Percentiles rank a stretch among this genome's conserved stretches.
phyloP scores from a whole-genome alignment of 176 grass and related monocot species.

The Urochloa ruziziensis region DNA sequence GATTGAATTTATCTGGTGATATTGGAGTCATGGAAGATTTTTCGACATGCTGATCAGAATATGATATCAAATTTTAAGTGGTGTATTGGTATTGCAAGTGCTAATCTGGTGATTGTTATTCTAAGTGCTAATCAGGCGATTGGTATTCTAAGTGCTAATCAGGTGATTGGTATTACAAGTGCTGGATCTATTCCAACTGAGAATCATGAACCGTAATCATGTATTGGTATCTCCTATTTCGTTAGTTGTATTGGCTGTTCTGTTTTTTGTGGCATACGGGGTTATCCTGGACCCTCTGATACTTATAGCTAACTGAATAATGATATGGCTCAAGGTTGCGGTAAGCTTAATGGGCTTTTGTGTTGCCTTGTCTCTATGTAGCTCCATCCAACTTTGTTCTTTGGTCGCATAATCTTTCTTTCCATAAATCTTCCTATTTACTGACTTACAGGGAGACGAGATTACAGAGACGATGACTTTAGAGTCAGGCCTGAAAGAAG shows the following conservation, averaged over 20 bases:
- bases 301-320: slow-evolving; percentile 61
- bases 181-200: slow-evolving; percentile 36
- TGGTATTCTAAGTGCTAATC: slow-evolving; percentile 30
- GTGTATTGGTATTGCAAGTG: slow-evolving; percentile 31
- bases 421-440: slow-evolving; percentile 6
- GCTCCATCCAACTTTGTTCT: slow-evolving; percentile 14
- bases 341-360: slow-evolving; percentile 63
- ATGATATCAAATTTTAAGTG: slow-evolving; percentile 25
- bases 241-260: slow-evolving; percentile 54
- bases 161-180: slow-evolving; percentile 45
- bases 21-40: slow-evolving; percentile 28
- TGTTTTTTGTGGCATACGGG: slow-evolving; percentile 47
- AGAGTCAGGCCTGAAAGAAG: slow-evolving; percentile 77
- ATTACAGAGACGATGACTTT: slow-evolving; percentile 61
- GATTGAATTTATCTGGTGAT: slow-evolving; percentile 29
- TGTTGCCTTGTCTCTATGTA: slow-evolving; percentile 41
- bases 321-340: slow-evolving; percentile 58
- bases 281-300: slow-evolving; percentile 53
- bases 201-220: slow-evolving; percentile 42
- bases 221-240: slow-evolving; percentile 42
- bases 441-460: slow-evolving; percentile 52
- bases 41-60: slow-evolving; percentile 21
- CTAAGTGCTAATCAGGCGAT: slow-evolving; percentile 39
- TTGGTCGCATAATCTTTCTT: background rate
- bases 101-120: slow-evolving; percentile 44